Evolutionary conservation across 2,329 filamentous ascomycete genomes (phyloP).

Genomic region (Alternaria metachromatica): DNA sequence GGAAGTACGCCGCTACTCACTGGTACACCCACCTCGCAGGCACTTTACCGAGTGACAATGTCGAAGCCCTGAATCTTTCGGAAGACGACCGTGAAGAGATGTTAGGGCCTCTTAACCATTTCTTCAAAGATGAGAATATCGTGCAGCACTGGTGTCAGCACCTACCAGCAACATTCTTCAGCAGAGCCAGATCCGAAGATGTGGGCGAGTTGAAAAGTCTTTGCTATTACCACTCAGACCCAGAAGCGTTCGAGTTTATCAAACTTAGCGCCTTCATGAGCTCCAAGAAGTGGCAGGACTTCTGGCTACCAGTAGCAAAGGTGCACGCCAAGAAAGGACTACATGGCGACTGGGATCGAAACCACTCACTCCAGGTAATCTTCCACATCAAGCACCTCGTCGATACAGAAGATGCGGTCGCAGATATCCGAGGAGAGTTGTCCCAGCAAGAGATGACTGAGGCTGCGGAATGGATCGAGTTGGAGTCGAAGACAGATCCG

Average conservation of each 20-base stretch:
- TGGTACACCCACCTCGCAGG: neutral
- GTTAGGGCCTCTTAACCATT: neutral
- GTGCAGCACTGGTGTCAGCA: neutral
- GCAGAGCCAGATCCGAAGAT: neutral
- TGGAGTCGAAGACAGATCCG: neutral
- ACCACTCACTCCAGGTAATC: neutral
- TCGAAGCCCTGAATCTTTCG: neutral
- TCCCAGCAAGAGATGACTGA: neutral
- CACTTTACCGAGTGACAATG: neutral
- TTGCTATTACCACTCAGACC: neutral
- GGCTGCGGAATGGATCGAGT: neutral
- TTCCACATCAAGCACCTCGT: neutral
- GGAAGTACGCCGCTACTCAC: neutral
- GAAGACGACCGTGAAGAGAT: neutral
- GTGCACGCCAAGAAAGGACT: neutral
- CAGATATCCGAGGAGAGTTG: neutral
- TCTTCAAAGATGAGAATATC: neutral
- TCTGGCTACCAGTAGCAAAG: neutral
- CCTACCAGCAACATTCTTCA: neutral
- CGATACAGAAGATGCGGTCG: neutral
- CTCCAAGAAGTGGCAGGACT: neutral
- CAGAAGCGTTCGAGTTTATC: neutral
- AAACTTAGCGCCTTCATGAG: neutral
- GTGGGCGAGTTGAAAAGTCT: neutral
- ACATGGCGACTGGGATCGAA: neutral